phyloP scores from a whole-genome alignment of 257 asterid genomes.

The Nicotiana obtusifolia region DNA sequence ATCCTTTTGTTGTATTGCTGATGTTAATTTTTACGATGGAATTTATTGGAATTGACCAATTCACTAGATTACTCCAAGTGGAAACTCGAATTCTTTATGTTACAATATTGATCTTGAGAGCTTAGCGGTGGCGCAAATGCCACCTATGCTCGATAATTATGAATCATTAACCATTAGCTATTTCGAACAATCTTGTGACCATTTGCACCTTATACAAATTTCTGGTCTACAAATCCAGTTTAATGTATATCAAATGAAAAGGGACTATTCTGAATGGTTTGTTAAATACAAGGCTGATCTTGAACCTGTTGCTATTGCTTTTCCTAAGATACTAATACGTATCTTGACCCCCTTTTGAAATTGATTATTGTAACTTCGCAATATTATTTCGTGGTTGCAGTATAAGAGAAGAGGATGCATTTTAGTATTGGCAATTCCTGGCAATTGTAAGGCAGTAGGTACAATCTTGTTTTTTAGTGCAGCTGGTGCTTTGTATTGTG shows the following conservation, averaged over 20 bases:
- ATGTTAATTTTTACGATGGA: conserved; percentile 3
- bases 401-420: conserved; percentile 18
- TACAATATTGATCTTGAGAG: conserved; percentile 21
- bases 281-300: conserved; percentile 31
- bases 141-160: not conserved
- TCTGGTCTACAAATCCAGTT: not conserved
- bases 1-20: not conserved
- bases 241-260: conserved; percentile 23
- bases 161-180: not conserved
- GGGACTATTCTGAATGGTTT: conserved; percentile 29
- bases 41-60: conserved; percentile 20
- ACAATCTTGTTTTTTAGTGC: conserved; percentile 8
- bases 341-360: not conserved
- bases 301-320: not conserved
- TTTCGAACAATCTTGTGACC: conserved; percentile 25
- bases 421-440: conserved; percentile 27
- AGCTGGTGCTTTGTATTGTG: not conserved
- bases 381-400: conserved; percentile 17
- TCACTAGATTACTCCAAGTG: conserved; percentile 16
- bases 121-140: conserved; percentile 8
- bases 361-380: not conserved
- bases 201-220: conserved; percentile 13
- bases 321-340: conserved; percentile 1
- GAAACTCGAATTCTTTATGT: conserved; percentile 7
- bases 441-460: conserved; percentile 14